phyloP scores from a whole-genome alignment of 176 grass and related monocot genomes.

The Rhynchospora tenuis region DNA sequence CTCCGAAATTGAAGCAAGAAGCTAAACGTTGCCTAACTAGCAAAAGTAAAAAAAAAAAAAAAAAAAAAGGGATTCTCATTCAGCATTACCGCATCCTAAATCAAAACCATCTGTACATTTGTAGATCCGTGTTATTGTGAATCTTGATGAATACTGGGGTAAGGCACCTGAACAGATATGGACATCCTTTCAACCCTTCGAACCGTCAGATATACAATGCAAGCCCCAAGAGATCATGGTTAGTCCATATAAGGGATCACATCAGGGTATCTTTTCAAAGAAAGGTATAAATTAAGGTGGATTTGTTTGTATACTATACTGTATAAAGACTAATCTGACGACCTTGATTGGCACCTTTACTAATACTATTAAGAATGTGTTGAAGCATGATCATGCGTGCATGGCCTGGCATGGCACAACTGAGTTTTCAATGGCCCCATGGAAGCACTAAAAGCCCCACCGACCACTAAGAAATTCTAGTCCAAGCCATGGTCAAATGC shows the following conservation, averaged over 20 bases:
- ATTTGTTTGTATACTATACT: constrained; percentile 9
- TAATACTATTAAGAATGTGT: constrained; percentile 15
- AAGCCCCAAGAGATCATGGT: not conserved
- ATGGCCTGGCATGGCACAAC: not conserved
- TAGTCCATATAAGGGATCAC: not conserved
- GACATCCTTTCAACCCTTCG: not conserved
- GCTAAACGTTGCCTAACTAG: too few species aligned
- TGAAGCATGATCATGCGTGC: not conserved
- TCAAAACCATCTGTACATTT: too few species aligned
- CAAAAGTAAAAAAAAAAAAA: too few species aligned
- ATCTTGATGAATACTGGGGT: not conserved
- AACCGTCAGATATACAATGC: not conserved
- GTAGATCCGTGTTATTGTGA: too few species aligned
- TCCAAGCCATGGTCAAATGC: constrained; percentile 1
- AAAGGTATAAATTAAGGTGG: not conserved
- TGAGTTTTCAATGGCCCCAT: constrained; percentile 4
- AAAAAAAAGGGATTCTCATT: too few species aligned
- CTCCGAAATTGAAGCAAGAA: too few species aligned
- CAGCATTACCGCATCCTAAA: too few species aligned
- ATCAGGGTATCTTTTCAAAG: constrained; percentile 5
- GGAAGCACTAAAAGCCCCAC: constrained; percentile 14
- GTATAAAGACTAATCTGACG: constrained; percentile 1
- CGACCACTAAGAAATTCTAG: not conserved
- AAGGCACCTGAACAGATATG: not conserved
- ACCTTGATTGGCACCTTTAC: not conserved